Evolutionary conservation across 257 asterid genomes (phyloP).

Genomic region (Solanum habrochaites): DNA sequence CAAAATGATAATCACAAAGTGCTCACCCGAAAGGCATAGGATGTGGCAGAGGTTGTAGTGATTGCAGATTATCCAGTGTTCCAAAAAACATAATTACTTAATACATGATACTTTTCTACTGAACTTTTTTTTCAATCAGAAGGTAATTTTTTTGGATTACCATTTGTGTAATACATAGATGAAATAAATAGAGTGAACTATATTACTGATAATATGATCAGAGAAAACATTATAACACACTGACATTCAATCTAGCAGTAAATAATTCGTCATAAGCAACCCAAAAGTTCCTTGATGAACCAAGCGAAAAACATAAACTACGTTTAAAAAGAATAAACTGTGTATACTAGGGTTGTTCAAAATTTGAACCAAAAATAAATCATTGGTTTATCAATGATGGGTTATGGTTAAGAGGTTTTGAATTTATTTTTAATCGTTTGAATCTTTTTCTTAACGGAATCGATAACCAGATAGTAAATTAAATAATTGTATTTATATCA

Average conservation of each 20-base stretch:
- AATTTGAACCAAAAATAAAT: rapidly evolving
- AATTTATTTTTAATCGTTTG: not conserved
- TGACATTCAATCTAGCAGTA: not conserved
- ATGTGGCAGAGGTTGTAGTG: no score
- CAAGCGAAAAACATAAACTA: not conserved
- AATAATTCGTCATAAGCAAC: not conserved
- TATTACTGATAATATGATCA: not conserved
- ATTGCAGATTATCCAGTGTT: no score
- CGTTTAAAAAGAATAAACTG: no score
- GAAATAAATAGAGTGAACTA: not conserved
- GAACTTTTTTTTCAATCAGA: not conserved
- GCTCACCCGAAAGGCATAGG: no score
- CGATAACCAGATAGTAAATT: no score
- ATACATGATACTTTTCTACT: not conserved
- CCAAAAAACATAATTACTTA: no score
- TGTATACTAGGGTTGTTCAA: not conserved
- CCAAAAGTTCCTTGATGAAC: not conserved
- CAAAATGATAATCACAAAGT: no score
- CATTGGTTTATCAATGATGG: no score
- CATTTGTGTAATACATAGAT: not conserved
- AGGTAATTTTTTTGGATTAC: not conserved
- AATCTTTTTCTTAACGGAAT: no score
- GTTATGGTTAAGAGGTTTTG: not conserved
- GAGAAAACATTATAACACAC: not conserved
- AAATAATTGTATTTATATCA: no score